A percentile compares a stretch with the other conserved stretches of the same genome.
Conservation (phyloP, 2,329 filamentous ascomycete genomes). For the Talaromyces rugulosus region DNA sequence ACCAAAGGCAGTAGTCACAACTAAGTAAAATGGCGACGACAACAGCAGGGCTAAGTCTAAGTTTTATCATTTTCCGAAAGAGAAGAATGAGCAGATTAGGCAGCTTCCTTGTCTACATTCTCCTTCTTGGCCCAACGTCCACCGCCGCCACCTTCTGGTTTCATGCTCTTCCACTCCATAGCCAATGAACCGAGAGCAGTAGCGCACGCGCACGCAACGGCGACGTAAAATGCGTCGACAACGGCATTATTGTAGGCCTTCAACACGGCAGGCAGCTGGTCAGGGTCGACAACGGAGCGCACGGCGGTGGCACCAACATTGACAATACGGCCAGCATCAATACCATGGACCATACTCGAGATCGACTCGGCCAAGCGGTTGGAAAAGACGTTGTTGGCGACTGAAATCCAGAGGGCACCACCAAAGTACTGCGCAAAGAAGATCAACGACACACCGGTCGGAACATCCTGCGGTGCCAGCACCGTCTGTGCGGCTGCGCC, state of each 20-base stretch:
- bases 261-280: background rate
- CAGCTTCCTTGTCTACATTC: background rate
- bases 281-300: background rate
- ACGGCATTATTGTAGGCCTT: background rate
- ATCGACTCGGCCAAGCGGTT: slow-evolving; percentile 19
- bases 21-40: background rate
- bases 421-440: slow-evolving; percentile 18
- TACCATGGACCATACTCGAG: background rate
- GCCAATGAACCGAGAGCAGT: slow-evolving; percentile 32
- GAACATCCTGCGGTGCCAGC: slow-evolving; percentile 22
- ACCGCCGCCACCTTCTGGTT: background rate
- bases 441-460: slow-evolving; percentile 19
- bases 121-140: background rate
- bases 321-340: slow-evolving; percentile 18
- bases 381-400: slow-evolving; percentile 25
- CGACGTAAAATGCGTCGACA: slow-evolving; percentile 4
- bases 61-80: background rate
- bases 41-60: background rate
- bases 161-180: slow-evolving; percentile 11
- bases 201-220: background rate
- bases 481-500: slow-evolving; percentile 17
- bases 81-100: background rate
- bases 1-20: background rate
- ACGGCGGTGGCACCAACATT: background rate
- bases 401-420: slow-evolving; percentile 25